phyloP scores from a whole-genome alignment of 768 basidiomycete species.

The Agrocybe praecox region DNA sequence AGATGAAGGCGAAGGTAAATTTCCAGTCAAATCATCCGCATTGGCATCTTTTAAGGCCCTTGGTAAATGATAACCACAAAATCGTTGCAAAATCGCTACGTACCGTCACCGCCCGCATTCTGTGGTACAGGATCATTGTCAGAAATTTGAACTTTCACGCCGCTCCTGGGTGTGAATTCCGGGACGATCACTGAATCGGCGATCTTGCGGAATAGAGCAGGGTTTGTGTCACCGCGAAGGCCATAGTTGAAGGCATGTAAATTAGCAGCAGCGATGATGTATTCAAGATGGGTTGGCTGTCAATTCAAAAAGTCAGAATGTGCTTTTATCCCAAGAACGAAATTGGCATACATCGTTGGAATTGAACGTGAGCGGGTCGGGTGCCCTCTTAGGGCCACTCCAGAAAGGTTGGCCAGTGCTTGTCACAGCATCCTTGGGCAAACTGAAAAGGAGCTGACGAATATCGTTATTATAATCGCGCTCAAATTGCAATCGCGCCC shows the following conservation, averaged over 20 bases:
- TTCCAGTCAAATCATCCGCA: conserved; percentile 55
- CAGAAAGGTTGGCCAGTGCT: conserved; percentile 96
- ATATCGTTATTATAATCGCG: conserved; percentile 92
- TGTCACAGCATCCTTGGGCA: conserved; percentile 93
- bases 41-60: conserved; percentile 46
- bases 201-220: conserved; percentile 78
- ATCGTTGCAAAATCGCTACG: conserved; percentile 11
- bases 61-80: conserved; percentile 8
- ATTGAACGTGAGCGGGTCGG: conserved; percentile 87
- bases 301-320: conserved; percentile 4
- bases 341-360: conserved; percentile 71
- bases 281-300: conserved; percentile 84
- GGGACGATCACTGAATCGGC: conserved; percentile 85
- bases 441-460: conserved; percentile 87
- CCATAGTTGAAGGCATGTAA: conserved; percentile 99
- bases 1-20: conserved; percentile 87
- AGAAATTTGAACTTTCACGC: conserved; percentile 90
- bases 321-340: conserved; percentile 6
- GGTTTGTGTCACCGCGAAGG: conserved; percentile 85
- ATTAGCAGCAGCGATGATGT: conserved; percentile 92
- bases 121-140: conserved; percentile 88
- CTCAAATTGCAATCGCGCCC: conserved; percentile 97
- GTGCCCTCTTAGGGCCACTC: conserved; percentile 98
- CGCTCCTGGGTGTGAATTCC: conserved; percentile 90
- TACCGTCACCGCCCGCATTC: conserved; percentile 40